Evolutionary conservation across 768 basidiomycete genomes (phyloP), one percentile per base, ranked within the genome.

Genomic region (Boletus tomentosulus): DNA sequence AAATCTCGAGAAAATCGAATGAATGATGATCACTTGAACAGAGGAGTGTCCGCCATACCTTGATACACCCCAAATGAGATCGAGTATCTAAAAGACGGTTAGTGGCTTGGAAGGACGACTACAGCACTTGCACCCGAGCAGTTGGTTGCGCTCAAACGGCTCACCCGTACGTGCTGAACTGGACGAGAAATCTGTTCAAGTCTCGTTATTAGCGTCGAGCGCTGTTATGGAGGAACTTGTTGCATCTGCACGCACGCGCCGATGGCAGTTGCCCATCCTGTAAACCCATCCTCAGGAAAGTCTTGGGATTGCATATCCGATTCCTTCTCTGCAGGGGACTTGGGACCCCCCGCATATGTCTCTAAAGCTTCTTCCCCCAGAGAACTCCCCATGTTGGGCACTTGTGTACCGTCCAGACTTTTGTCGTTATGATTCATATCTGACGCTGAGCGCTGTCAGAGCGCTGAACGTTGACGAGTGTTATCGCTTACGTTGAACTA

Each of bases 41-140:
- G 30, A n/a, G 15, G 2, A 27, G 41, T 3, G 19, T 33, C 16
- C 7, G 8, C 6, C 44, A 43, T 51, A 69, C 74, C 74, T 72
- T 77, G 75, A 54, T 77, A 77, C 44, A 74, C 76, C 19, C 76
- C 76, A 28, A 73, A 77, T 3, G 74, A 70, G 30, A 70, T 65
- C 10, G 70, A 58, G 45, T 74, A 73, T 43, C 75, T 75, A 39
- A 44, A 55, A 0, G 19, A 47, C 39, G 16, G 47, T 42, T 16
- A 57, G 54, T 16, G 16, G 16, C 4, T 44, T 27, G 43, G 28
- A 43, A 41, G 28, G 25, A 24, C 12, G 30, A 31, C 33, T 34
- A 34, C 33, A 34, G 33, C 11, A 34, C 33, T 33, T 42, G 8
- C 28, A 3, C 24, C 19, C n/a, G 6, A 28, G 24, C 13, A 11